These are phyloP conservation scores for Cystoisospora suis DNA, from an alignment of 169 alveolate species.

Conservation along the genomic window DNA sequence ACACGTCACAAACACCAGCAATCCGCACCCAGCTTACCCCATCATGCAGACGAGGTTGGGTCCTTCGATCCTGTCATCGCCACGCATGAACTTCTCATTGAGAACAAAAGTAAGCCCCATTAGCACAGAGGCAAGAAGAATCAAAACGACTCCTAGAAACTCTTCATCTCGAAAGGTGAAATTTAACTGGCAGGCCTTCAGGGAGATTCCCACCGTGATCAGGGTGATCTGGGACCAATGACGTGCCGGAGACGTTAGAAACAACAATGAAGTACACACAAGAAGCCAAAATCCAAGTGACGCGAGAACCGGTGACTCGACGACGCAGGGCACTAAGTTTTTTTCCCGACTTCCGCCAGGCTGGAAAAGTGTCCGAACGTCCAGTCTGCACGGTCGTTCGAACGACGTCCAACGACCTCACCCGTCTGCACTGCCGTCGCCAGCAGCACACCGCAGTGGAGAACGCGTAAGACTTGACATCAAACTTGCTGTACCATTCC, in stretches of 20 bases:
- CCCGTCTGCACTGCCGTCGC: too few species aligned
- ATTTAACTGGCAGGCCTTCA: slow-evolving; percentile 71
- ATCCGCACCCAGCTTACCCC: slow-evolving; percentile 54
- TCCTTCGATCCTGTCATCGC: slow-evolving; percentile 66
- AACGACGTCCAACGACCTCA: too few species aligned
- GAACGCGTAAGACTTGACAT: too few species aligned
- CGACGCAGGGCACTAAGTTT: too few species aligned
- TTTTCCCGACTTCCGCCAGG: too few species aligned
- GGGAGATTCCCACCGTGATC: slow-evolving; percentile 72
- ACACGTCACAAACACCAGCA: not conserved
- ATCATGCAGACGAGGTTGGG: slow-evolving; percentile 77
- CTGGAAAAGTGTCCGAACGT: too few species aligned
- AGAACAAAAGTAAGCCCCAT: slow-evolving; percentile 74
- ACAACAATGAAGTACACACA: too few species aligned
- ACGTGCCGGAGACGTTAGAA: too few species aligned
- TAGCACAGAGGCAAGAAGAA: slow-evolving; percentile 63
- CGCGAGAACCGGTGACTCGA: not conserved
- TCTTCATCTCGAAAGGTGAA: slow-evolving; percentile 70
- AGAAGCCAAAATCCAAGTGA: not conserved
- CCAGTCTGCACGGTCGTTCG: too few species aligned
- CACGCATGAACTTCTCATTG: slow-evolving; percentile 73
- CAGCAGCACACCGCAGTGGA: too few species aligned
- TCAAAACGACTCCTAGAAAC: slow-evolving; percentile 69
- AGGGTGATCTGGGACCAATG: slow-evolving; percentile 56
- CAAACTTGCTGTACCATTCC: too few species aligned